A percentile compares a stretch with the other conserved stretches of the same genome.
These are phyloP conservation scores for Halophytophthora polymorphica DNA, from an alignment of 352 stramenopile genomes.

Conservation along the genomic window DNA sequence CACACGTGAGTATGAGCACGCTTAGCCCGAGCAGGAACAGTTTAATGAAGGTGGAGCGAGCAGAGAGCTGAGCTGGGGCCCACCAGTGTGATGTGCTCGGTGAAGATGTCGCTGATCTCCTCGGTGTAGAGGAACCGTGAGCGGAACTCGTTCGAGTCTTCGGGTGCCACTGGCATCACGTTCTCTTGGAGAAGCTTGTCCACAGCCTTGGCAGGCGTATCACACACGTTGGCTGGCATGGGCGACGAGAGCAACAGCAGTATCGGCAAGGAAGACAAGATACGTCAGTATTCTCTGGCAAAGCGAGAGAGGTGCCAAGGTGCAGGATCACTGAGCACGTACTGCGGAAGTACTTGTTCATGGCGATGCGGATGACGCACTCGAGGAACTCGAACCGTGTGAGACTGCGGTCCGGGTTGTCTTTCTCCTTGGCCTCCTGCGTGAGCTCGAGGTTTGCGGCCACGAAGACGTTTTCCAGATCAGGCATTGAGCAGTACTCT, in stretches of 20 bases:
- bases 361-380: slow-evolving; percentile 68
- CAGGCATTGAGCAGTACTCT: slow-evolving; percentile 58
- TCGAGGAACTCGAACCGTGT: slow-evolving; percentile 81
- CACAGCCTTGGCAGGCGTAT: slow-evolving; percentile 63
- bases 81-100: slow-evolving; percentile 70
- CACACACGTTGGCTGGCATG: slow-evolving; percentile 52
- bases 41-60: not conserved
- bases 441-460: slow-evolving; percentile 77
- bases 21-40: not conserved
- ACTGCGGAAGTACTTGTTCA: slow-evolving; percentile 78
- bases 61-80: not conserved
- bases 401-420: slow-evolving; percentile 75
- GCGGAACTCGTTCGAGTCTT: slow-evolving; percentile 74
- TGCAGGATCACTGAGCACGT: slow-evolving; percentile 10
- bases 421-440: slow-evolving; percentile 72
- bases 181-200: slow-evolving; percentile 68
- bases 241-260: slow-evolving; percentile 2
- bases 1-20: not conserved
- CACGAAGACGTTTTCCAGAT: slow-evolving; percentile 82
- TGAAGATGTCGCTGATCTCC: slow-evolving; percentile 70
- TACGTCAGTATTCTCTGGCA: not conserved
- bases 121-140: slow-evolving; percentile 71
- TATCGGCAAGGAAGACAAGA: not conserved
- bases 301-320: not conserved
- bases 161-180: slow-evolving; percentile 36